Percentiles rank a stretch among this genome's conserved stretches.
phyloP scores from a whole-genome alignment of 768 basidiomycete genomes.

The Auricularia sp. region DNA sequence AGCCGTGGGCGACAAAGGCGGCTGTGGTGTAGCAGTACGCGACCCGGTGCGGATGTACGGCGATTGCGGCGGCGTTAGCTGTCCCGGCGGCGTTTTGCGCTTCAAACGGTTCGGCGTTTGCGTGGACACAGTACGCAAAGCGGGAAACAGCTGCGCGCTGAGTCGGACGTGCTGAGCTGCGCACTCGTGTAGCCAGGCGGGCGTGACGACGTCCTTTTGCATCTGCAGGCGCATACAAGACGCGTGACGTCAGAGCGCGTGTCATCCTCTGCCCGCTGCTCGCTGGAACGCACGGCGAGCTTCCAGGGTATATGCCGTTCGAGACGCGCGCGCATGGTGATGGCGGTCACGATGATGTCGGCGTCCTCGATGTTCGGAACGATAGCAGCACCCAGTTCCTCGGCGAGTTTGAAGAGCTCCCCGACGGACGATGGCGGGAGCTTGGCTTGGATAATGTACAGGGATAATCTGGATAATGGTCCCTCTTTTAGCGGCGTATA shows the following conservation, averaged over 20 bases:
- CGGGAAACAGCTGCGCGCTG: neutral
- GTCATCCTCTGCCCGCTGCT: constrained; percentile 27
- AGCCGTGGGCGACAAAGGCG: neutral
- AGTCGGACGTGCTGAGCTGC: neutral
- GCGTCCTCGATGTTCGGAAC: constrained; percentile 33
- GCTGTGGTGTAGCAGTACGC: neutral
- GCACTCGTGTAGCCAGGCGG: constrained; percentile 60
- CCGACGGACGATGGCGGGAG: constrained; percentile 14
- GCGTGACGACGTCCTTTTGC: constrained; percentile 48
- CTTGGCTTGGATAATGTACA: constrained; percentile 26
- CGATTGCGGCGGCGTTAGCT: neutral
- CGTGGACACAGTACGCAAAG: constrained; percentile 26
- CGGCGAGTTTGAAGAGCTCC: constrained; percentile 2
- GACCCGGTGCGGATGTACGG: neutral
- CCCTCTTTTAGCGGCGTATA: neutral
- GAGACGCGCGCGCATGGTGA: constrained; percentile 56
- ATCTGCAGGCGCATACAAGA: neutral
- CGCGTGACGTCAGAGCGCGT: neutral
- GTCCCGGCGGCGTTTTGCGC: constrained; percentile 3
- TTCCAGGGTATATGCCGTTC: constrained; percentile 61
- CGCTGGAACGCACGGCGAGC: constrained; percentile 30
- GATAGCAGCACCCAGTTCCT: constrained; percentile 8
- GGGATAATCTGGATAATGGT: constrained; percentile 8
- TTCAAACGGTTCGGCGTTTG: constrained; percentile 12
- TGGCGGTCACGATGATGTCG: constrained; percentile 55